These are phyloP conservation scores for Hypoxylon fragiforme DNA, from an alignment of 495 filamentous ascomycete genomes.

Conservation along the genomic window DNA sequence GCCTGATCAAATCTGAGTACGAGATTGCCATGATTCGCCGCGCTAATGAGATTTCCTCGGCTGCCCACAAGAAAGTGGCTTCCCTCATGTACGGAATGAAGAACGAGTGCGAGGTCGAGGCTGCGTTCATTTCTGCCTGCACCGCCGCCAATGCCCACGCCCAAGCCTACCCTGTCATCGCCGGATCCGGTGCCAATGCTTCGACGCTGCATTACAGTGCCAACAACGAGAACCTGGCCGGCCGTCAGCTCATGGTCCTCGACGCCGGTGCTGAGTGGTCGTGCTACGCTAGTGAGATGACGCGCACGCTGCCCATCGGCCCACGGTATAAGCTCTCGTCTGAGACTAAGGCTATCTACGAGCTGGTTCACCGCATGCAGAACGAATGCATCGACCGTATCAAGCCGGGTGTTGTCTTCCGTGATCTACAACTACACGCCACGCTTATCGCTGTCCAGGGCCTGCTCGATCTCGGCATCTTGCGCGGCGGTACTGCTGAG, in stretches of 20 bases:
- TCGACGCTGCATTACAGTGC: slow-evolving; percentile 81
- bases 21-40: slow-evolving; percentile 78
- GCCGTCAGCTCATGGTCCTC: slow-evolving; percentile 72
- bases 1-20: slow-evolving; percentile 77
- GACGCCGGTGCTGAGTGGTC: slow-evolving; percentile 86
- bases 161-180: slow-evolving; percentile 88
- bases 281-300: slow-evolving; percentile 90
- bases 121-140: slow-evolving; percentile 71
- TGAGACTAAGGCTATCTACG: slow-evolving; percentile 71
- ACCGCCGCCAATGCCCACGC: slow-evolving; percentile 68
- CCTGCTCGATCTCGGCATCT: slow-evolving; percentile 69
- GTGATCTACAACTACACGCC: slow-evolving; percentile 70
- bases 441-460: slow-evolving; percentile 71
- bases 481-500: slow-evolving; percentile 56
- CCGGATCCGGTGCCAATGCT: slow-evolving; percentile 75
- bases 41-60: slow-evolving; percentile 74
- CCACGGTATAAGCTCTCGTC: slow-evolving; percentile 59
- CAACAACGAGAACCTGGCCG: slow-evolving; percentile 71
- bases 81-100: slow-evolving; percentile 58
- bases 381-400: slow-evolving; percentile 70
- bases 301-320: slow-evolving; percentile 78
- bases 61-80: slow-evolving; percentile 73
- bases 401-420: slow-evolving; percentile 65
- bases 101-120: slow-evolving; percentile 85
- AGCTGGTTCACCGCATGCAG: slow-evolving; percentile 81